These are phyloP conservation scores for Candida mattraensis DNA, from an alignment of 805 yeast genomes.

Conservation along the genomic window DNA sequence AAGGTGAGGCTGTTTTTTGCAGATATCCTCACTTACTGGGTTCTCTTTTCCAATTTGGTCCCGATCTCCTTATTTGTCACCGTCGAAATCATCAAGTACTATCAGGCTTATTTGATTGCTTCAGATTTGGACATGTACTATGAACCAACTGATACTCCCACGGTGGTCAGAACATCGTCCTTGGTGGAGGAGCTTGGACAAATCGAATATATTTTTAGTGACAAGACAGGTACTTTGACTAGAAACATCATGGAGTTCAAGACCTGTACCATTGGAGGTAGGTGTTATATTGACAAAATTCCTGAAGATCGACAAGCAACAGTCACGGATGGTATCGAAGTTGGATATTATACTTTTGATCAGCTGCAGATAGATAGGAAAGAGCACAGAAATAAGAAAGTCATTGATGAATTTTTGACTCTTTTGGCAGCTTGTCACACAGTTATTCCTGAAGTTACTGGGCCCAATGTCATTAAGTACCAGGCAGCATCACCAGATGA, in stretches of 20 bases:
- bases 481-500: conserved; percentile 99
- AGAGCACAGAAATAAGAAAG: conserved; percentile 37
- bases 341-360: conserved; percentile 74
- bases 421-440: conserved; percentile 93
- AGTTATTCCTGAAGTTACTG: conserved; percentile 86
- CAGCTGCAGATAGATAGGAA: conserved; percentile 50
- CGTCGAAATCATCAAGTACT: conserved; percentile 91
- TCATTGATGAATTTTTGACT: conserved; percentile 78
- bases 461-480: conserved; percentile 70
- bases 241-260: conserved; percentile 96
- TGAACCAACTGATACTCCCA: conserved; percentile 86
- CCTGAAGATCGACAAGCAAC: conserved; percentile 87
- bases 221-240: conserved; percentile 96
- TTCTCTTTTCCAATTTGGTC: conserved; percentile 92
- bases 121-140: conserved; percentile 94
- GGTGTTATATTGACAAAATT: conserved; percentile 79
- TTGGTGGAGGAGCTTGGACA: conserved; percentile 97
- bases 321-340: conserved; percentile 72
- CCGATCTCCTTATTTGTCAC: conserved; percentile 97
- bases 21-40: conserved; percentile 93
- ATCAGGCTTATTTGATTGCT: conserved; percentile 91
- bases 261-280: conserved; percentile 90
- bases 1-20: conserved; percentile 73
- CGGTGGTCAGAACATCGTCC: conserved; percentile 92
- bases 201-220: conserved; percentile 93